Base-by-base conservation (phyloP, 148 eudicot genomes). In the Fagopyrum homotropicum region DNA sequence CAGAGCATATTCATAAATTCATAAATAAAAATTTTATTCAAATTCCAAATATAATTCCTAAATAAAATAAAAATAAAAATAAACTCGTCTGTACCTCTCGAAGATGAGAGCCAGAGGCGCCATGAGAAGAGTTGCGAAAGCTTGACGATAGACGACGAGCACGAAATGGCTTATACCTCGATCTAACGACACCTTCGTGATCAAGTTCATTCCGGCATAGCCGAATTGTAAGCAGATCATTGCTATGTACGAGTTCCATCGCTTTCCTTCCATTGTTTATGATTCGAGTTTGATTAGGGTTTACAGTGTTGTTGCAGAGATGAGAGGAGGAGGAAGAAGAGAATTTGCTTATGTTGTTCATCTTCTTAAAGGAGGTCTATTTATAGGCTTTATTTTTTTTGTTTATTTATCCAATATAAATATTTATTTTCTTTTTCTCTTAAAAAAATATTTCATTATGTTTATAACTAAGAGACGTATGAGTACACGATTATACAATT, bases 111-210 rank as follows among this genome's bases (percentile, higher is more conserved):
- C 89, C 19, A 86, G 82, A 14, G 89, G 89, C 22, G 89, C 85
- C n/a, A 84, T 82, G 19, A 76, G 82, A 4, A 73, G 82, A 63
- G 89, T 80, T 8, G 89, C 89, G 59, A 86, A 78, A 77, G 87
- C 87, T 47, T 86, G 87, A 8, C 89, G 61, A 64, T 86, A 84
- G 50, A 84, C 87, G 14, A 84, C 85, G 7, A 86, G 79, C 4
- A 82, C 87, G 46, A 84, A 84, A 51, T 84, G 85, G 22, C 87
- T 86, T 84, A 86, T 82, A 10, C 87, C 89, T 45, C 81, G 74
- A n/a, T 84, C 80, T 29, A 84, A 85, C 46, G 87, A 80, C 49
- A 82, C 87, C 73, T 86, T 86, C 17, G 89, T 81, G 7, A 86
- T 82, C 15, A 84, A 79, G 66, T 80, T 82, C 85, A 84, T 82